Evolutionary conservation across 108 stramenopile genomes (phyloP).

Genomic region (Cylindrotheca fusiformis): DNA sequence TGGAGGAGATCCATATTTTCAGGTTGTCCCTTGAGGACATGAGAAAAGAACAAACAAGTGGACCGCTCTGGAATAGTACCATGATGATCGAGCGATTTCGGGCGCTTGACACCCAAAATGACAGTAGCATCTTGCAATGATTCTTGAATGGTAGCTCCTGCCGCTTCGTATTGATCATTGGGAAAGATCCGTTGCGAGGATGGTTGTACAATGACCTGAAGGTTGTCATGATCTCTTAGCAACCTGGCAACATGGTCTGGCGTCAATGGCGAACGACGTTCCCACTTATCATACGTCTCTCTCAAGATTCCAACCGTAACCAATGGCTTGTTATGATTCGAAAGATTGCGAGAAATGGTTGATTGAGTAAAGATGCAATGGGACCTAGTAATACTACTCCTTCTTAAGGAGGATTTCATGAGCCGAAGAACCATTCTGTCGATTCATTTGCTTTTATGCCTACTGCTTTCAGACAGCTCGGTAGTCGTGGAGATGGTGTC

Average conservation of each 20-base stretch:
- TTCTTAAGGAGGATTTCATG: too few relatives aligned
- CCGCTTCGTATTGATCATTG: conserved; percentile 57
- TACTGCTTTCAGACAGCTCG: too few relatives aligned
- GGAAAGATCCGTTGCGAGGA: conserved; percentile 64
- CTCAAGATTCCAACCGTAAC: conserved; percentile 46
- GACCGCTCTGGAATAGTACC: conserved; percentile 48
- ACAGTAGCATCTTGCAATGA: conserved; percentile 59
- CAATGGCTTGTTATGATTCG: conserved; percentile 18
- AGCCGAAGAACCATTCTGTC: too few relatives aligned
- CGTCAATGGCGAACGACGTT: conserved; percentile 52
- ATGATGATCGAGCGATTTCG: conserved; percentile 25
- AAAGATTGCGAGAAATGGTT: too few relatives aligned
- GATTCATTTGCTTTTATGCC: too few relatives aligned
- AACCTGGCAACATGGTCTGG: conserved; percentile 47
- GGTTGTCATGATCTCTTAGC: background rate
- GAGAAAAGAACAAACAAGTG: conserved; percentile 83
- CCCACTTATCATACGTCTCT: conserved; percentile 69
- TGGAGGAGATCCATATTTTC: conserved; percentile 78
- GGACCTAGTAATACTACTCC: too few relatives aligned
- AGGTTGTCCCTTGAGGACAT: conserved; percentile 82
- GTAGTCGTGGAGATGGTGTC: too few relatives aligned
- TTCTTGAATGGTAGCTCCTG: conserved; percentile 70
- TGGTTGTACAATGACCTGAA: conserved; percentile 61
- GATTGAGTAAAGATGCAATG: too few relatives aligned
- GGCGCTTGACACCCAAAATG: conserved; percentile 86